Evolutionary conservation across 495 filamentous ascomycete species (phyloP).

Genomic region (Podospora anserina): DNA sequence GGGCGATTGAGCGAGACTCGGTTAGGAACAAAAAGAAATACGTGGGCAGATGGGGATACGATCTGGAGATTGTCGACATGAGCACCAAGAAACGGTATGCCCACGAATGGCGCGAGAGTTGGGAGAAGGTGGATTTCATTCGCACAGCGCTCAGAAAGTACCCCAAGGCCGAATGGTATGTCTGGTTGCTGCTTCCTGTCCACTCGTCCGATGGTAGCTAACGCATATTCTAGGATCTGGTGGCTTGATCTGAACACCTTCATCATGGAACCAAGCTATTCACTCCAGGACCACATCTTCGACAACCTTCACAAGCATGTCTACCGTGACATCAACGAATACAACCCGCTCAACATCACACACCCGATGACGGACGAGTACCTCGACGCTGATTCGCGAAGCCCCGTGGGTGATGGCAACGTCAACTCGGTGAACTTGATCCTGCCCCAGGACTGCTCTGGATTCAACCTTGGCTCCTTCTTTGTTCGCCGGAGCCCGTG

Average conservation of each 20-base stretch:
- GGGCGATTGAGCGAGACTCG: conserved; percentile 96
- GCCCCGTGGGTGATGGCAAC: conserved; percentile 70
- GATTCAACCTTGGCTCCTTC: conserved; percentile 97
- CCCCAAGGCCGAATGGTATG: conserved; percentile 92
- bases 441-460: conserved; percentile 88
- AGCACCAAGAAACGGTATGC: conserved; percentile 97
- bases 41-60: conserved; percentile 84
- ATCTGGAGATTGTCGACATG: conserved; percentile 96
- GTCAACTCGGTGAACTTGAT: conserved; percentile 77
- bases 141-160: conserved; percentile 89
- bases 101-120: conserved; percentile 98
- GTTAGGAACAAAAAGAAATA: conserved; percentile 92
- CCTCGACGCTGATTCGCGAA: conserved; percentile 69
- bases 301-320: conserved; percentile 67
- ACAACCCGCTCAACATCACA: conserved; percentile 91
- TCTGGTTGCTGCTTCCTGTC: conserved; percentile 1
- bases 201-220: conserved; percentile 28
- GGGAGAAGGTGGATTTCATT: conserved; percentile 97
- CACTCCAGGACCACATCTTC: conserved; percentile 87
- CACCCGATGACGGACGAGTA: conserved; percentile 71
- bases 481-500: conserved; percentile 79
- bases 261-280: conserved; percentile 93
- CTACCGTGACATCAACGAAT: conserved; percentile 94
- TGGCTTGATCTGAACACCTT: conserved; percentile 98
- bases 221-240: conserved; percentile 72